Percentiles rank a stretch among this genome's conserved stretches.
Conservation (phyloP, 805 yeast genomes). For the Blastobotrys robertii region DNA sequence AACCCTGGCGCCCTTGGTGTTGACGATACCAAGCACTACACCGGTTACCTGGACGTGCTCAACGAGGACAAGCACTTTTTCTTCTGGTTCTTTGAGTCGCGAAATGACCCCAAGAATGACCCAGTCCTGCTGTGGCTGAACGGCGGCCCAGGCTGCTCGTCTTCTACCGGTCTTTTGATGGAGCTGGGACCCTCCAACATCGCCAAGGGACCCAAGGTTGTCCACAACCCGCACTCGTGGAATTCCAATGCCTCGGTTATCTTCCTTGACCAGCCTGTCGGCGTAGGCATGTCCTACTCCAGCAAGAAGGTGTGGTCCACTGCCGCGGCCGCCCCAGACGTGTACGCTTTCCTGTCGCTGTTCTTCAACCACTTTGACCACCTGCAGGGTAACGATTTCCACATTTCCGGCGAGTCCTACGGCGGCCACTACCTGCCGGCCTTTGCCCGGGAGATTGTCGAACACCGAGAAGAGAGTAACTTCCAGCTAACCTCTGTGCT, state of each 20-base stretch:
- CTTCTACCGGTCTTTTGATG: slow-evolving; percentile 76
- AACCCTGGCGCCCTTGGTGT: slow-evolving; percentile 63
- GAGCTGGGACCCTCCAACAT: slow-evolving; percentile 79
- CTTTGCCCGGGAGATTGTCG: slow-evolving; percentile 73
- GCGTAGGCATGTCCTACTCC: slow-evolving; percentile 71
- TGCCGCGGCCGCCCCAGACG: slow-evolving; percentile 76
- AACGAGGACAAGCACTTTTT: slow-evolving; percentile 82
- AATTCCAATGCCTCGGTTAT: slow-evolving; percentile 76
- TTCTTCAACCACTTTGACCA: slow-evolving; percentile 66
- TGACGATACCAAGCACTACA: slow-evolving; percentile 71
- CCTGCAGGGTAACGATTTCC: slow-evolving; percentile 51
- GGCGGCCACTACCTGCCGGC: slow-evolving; percentile 88
- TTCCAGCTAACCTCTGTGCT: slow-evolving; percentile 66
- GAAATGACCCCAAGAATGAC: slow-evolving; percentile 79
- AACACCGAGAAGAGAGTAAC: slow-evolving; percentile 43
- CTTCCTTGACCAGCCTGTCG: slow-evolving; percentile 82
- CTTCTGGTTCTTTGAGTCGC: slow-evolving; percentile 76
- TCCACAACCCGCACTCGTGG: slow-evolving; percentile 72
- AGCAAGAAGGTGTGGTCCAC: slow-evolving; percentile 56
- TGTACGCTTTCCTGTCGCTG: slow-evolving; percentile 66
- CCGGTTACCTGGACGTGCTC: slow-evolving; percentile 77
- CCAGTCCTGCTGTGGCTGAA: slow-evolving; percentile 83
- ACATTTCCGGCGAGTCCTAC: slow-evolving; percentile 83
- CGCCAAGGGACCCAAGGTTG: slow-evolving; percentile 48
- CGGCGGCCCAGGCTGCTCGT: slow-evolving; percentile 94